Base-by-base conservation (phyloP, 1,139 yeast species). In the Protomyces macrosporus region DNA sequence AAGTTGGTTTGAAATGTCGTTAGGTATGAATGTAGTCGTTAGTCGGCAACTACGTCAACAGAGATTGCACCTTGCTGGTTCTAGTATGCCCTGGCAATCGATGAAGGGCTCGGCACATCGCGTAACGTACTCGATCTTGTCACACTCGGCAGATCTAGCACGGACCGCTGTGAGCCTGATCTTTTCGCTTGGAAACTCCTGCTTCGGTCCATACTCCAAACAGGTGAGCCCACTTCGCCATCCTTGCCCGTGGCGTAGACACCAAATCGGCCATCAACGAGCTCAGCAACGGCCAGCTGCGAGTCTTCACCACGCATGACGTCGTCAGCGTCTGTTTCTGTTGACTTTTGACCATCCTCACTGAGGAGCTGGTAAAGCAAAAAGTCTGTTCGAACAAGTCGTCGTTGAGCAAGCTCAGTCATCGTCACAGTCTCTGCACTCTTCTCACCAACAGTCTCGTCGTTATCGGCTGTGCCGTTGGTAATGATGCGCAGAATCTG, bases 311-410 rank as follows among this genome's bases (percentile, higher is more conserved):
- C 55, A n/a, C 37, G 39, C 40, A 52, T 33, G 42, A 52, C 37
- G 40, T 52, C 37, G 55, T 52, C 55, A 6, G 55, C 55, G 16
- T 52, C 55, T 0, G 55, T 52, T 14, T 16, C 35, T 30, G 55
- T 52, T 7, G 55, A 52, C 55, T 52, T 52, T 4, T 35, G 55
- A 2, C 37, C 55, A 35, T 52, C 55, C 42, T 23, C 32, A 9
- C 40, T 33, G 55, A 52, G 55, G 9, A 52, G 42, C 42, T 52
- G 55, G 42, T 52, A 35, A 6, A 52, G 42, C 55, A 52, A 35
- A 30, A 52, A 52, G 55, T 52, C 55, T 14, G 55, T 52, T 1
- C 55, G 55, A 10, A 52, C 55, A 7, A 52, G 42, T 6, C 55
- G 55, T 14, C 55, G 39, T 30, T 52, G 55, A 9, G 55, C 37